Percentiles rank a stretch among this genome's conserved stretches.
phyloP scores from a whole-genome alignment of 345 rosid species.

The Linum lewisii region DNA sequence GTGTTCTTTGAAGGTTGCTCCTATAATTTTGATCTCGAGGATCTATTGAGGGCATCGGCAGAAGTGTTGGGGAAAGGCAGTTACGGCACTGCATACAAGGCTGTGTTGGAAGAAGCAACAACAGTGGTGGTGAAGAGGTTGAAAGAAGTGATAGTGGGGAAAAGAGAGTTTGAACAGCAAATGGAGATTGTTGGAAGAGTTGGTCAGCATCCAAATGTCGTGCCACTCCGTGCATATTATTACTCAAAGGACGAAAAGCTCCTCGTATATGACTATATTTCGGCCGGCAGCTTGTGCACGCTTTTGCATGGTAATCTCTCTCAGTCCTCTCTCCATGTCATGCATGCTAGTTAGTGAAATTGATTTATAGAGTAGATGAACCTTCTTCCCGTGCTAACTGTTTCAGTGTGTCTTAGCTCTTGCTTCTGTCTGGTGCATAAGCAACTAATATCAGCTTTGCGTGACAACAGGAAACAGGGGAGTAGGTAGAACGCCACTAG shows the following conservation, averaged over 20 bases:
- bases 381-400: too few relatives aligned
- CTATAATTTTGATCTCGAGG: conserved; percentile 10
- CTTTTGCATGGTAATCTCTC: conserved; percentile 9
- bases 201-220: conserved; percentile 8
- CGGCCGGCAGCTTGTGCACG: conserved; percentile 1
- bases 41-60: conserved; percentile 9
- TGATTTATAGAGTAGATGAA: background rate
- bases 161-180: conserved; percentile 7
- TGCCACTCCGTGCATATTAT: conserved; percentile 8
- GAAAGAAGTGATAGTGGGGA: conserved; percentile 10
- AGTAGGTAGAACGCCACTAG: conserved; percentile 47
- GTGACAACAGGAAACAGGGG: conserved; percentile 41
- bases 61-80: conserved; percentile 10
- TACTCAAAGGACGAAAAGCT: conserved; percentile 11
- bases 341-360: background rate
- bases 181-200: conserved; percentile 9
- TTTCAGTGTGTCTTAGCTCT: background rate
- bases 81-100: conserved; percentile 10
- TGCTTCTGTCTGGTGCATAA: background rate
- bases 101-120: conserved; percentile 10
- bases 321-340: too few relatives aligned
- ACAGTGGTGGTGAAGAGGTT: conserved; percentile 9
- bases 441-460: background rate
- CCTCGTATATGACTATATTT: conserved; percentile 3
- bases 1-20: conserved; percentile 13